phyloP scores from a whole-genome alignment of 2,329 filamentous ascomycete genomes.

The Berkeleyomyces rouxiae region DNA sequence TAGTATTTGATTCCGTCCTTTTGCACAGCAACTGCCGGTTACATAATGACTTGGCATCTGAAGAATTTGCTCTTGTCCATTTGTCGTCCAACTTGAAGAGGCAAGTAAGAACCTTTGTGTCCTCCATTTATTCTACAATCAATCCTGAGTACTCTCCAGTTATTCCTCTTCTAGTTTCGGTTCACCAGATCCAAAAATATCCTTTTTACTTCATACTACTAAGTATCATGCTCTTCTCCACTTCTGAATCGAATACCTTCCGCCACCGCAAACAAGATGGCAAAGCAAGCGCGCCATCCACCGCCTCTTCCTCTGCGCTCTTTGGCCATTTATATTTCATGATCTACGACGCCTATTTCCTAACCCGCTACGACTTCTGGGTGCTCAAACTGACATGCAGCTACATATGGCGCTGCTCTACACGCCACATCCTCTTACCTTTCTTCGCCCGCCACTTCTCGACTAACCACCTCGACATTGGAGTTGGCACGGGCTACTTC shows the following conservation, averaged over 20 bases:
- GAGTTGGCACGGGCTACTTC: constrained; percentile 26
- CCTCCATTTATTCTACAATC: background rate
- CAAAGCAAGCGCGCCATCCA: background rate
- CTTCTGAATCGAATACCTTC: background rate
- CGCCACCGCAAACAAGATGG: background rate
- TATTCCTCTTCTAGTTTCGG: background rate
- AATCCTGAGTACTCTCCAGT: background rate
- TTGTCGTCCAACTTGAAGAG: background rate
- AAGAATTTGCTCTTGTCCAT: background rate
- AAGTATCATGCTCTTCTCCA: background rate
- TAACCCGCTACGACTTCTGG: constrained; percentile 20
- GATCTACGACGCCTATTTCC: constrained; percentile 10
- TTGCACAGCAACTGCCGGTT: background rate
- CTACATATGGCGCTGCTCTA: constrained; percentile 23
- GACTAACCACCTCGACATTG: constrained; percentile 24
- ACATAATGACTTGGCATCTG: background rate
- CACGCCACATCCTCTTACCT: constrained; percentile 19
- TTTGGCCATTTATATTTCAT: constrained; percentile 2
- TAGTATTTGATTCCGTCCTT: background rate
- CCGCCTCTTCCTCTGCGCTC: background rate
- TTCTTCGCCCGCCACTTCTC: constrained; percentile 23
- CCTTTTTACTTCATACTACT: background rate
- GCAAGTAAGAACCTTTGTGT: background rate
- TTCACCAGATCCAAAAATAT: no score
- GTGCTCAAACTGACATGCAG: constrained; percentile 23